Base-by-base conservation (phyloP, 805 yeast genomes). In the Schwanniomyces vanrijiae region DNA sequence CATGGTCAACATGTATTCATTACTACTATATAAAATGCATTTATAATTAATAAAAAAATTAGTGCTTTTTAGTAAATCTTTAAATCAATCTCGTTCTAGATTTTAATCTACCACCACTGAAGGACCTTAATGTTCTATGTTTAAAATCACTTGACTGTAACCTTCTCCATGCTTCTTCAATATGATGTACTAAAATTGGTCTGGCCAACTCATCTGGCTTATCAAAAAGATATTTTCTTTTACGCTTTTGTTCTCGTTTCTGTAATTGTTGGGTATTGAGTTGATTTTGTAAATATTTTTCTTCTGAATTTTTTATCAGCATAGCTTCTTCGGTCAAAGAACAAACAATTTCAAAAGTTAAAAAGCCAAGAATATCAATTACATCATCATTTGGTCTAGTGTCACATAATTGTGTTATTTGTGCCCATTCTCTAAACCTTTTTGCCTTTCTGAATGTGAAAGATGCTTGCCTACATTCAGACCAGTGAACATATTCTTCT, bases 401-500 rank as follows among this genome's bases (percentile, higher is more conserved):
- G 51, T 94, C 99, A 4, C 96, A 85, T 35, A 94, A 69, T 44
- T 82, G 85, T 0, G 89, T 69, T 38, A 92, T 81, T 10, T 94
- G 96, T 14, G 96, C 92, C 99, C 99, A 94, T 58, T 94, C 99
- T 60, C 92, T 80, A 63, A 94, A 94, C 59, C 97, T 73, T 63
- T 90, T 90, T n/a, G 88, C 87, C 64, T 94, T 94, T 55, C 97
- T 78, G 59, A 90, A 94, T 1, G 99, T 94, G 64, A 94, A 94
- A 49, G 95, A 85, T 1, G 98, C 98, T 65, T 94, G 99, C 51
- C 99, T 81, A 68, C 99, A 94, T 61, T 94, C 99, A 10, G 96
- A 88, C 97, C 98, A 94, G 64, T 94, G 99, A 14, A 91, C 99
- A 60, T 94, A 94, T 62, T 94, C 99, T 58, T 94, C 97, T 60